A percentile compares a stretch with the other conserved stretches of the same genome.
Conservation (phyloP, 306 rosid genomes). For the Senna siamea region DNA sequence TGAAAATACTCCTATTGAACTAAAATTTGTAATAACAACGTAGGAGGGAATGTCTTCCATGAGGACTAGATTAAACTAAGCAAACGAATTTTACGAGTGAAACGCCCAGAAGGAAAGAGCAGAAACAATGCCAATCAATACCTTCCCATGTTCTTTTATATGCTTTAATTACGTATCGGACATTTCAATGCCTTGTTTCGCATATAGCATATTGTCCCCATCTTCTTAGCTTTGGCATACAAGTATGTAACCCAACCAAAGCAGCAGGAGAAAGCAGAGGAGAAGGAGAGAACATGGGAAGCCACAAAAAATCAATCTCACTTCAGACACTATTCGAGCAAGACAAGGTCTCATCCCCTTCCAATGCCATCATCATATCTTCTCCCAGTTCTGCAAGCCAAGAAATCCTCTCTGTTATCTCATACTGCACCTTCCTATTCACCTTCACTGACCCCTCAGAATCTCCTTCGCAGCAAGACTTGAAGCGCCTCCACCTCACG, state of each 20-base stretch:
- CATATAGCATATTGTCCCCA: conserved; percentile 38
- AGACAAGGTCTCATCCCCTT: conserved; percentile 35
- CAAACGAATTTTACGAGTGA: no score
- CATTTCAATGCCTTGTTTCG: conserved; percentile 55
- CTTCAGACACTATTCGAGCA: conserved; percentile 56
- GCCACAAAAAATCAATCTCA: conserved; percentile 46
- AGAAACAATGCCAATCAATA: no score
- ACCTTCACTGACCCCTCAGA: conserved; percentile 55
- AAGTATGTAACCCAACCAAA: conserved; percentile 25
- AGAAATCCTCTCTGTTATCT: conserved; percentile 55
- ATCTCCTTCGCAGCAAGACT: conserved; percentile 62
- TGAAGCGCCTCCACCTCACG: conserved; percentile 62
- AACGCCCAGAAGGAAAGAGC: not conserved
- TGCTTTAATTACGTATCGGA: conserved; percentile 34
- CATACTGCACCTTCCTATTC: conserved; percentile 60
- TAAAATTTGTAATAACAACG: no score
- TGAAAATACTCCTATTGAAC: no score
- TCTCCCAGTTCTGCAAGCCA: conserved; percentile 51
- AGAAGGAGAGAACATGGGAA: no score
- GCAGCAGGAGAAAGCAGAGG: no score
- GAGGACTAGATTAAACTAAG: no score
- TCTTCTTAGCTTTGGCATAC: conserved; percentile 19
- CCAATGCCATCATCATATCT: conserved; percentile 11
- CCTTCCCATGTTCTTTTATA: no score
- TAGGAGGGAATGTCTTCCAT: no score